Percentiles rank a stretch among this genome's conserved stretches.
Conservation (phyloP, 2,329 filamentous ascomycete genomes). For the Lojkania enalia region DNA sequence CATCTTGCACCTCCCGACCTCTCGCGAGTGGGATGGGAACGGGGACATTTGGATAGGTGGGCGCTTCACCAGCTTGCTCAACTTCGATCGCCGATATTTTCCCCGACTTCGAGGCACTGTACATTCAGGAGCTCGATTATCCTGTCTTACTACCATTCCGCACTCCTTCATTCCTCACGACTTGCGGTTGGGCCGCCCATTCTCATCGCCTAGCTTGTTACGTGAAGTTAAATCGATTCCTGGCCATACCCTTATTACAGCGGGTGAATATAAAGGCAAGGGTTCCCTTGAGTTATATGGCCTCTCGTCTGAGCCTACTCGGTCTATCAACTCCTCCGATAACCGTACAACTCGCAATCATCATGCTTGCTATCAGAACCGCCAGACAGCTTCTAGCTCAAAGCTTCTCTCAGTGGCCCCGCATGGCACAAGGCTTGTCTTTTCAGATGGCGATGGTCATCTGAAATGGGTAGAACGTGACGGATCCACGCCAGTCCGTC, state of each 20-base stretch:
- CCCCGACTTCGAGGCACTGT: slow-evolving; percentile 76
- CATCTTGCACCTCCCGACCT: slow-evolving; percentile 73
- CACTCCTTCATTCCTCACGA: slow-evolving; percentile 67
- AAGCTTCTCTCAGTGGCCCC: slow-evolving; percentile 80
- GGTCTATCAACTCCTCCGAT: slow-evolving; percentile 35
- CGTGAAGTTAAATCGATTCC: slow-evolving; percentile 56
- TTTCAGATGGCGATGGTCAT: slow-evolving; percentile 80
- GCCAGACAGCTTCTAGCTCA: slow-evolving; percentile 78
- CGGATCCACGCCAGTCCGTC: slow-evolving; percentile 60
- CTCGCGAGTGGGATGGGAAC: slow-evolving; percentile 61
- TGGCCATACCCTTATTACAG: slow-evolving; percentile 73
- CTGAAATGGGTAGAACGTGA: slow-evolving; percentile 92
- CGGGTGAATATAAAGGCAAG: slow-evolving; percentile 89
- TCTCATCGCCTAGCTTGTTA: slow-evolving; percentile 60
- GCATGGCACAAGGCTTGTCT: slow-evolving; percentile 81
- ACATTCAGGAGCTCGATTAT: slow-evolving; percentile 80
- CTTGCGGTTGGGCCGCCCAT: slow-evolving; percentile 59
- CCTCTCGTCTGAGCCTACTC: slow-evolving; percentile 49
- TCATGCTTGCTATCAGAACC: slow-evolving; percentile 59
- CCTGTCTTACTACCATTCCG: slow-evolving; percentile 70
- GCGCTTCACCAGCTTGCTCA: slow-evolving; percentile 83
- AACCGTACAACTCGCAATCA: slow-evolving; percentile 47
- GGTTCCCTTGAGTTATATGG: slow-evolving; percentile 89
- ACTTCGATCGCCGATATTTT: slow-evolving; percentile 87
- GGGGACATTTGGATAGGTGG: slow-evolving; percentile 87